phyloP scores from a whole-genome alignment of 202 grass and related monocot species.

The Zizania palustris region DNA sequence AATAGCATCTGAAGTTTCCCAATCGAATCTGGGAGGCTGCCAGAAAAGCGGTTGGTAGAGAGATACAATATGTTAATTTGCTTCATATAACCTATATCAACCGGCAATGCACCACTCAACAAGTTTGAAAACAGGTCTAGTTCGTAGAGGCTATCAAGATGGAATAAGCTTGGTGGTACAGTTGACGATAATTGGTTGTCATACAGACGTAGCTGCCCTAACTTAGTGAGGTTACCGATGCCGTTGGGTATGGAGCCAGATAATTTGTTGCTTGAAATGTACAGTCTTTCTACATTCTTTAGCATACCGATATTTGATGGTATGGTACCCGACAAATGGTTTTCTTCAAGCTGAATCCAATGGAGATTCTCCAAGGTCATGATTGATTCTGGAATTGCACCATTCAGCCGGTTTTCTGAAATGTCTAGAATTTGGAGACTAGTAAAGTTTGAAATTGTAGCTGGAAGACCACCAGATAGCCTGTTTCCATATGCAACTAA shows the following conservation, averaged over 20 bases:
- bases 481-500: background rate
- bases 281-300: background rate
- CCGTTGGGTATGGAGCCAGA: background rate
- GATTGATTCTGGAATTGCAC: slow-evolving; percentile 10
- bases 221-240: background rate
- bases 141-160: slow-evolving; percentile 15
- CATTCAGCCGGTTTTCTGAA: background rate
- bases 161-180: slow-evolving; percentile 31
- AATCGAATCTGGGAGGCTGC: slow-evolving; percentile 36
- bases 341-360: rapidly evolving
- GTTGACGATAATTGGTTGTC: slow-evolving; percentile 29
- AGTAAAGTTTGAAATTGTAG: background rate
- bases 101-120: slow-evolving; percentile 32
- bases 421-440: background rate
- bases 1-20: slow-evolving; percentile 34
- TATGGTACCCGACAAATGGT: slow-evolving; percentile 4
- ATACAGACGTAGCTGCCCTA: background rate
- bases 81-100: slow-evolving; percentile 27
- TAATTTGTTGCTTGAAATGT: background rate
- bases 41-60: slow-evolving; percentile 23
- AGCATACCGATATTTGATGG: background rate
- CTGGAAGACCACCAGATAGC: slow-evolving; percentile 1
- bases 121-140: slow-evolving; percentile 26
- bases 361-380: background rate
- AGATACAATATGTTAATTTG: slow-evolving; percentile 27